Evolutionary conservation across 106 monocot genomes (phyloP).

Genomic region (Triglochin maritima): DNA sequence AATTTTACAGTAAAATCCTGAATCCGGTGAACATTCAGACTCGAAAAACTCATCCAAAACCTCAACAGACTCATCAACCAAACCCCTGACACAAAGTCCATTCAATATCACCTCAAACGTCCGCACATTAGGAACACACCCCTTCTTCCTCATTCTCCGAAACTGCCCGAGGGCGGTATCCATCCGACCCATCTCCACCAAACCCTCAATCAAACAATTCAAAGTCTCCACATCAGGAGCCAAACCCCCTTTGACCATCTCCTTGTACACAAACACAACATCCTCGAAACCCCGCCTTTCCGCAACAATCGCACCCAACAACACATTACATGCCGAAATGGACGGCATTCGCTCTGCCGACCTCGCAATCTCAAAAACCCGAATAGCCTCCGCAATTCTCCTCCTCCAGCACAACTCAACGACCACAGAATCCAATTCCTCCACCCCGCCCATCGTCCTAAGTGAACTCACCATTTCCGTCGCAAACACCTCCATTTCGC

Average conservation of each 20-base stretch:
- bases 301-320: conserved; percentile 23
- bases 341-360: conserved; percentile 11
- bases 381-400: conserved; percentile 18
- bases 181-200: conserved; percentile 26
- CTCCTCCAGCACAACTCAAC: conserved; percentile 16
- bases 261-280: conserved; percentile 64
- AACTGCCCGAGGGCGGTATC: conserved; percentile 51
- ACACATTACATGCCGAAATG: conserved; percentile 28
- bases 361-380: conserved; percentile 29
- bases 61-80: conserved; percentile 30
- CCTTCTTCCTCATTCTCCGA: conserved; percentile 43
- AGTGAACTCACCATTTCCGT: conserved; percentile 40
- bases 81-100: conserved; percentile 28
- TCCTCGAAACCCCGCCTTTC: conserved; percentile 15
- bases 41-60: conserved; percentile 44
- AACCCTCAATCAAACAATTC: conserved; percentile 40
- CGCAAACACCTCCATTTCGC: conserved; percentile 27
- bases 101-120: conserved; percentile 50
- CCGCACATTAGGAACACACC: conserved; percentile 34
- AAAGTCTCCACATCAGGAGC: conserved; percentile 50
- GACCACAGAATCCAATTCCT: conserved; percentile 16
- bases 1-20: conserved; percentile 20
- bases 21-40: conserved; percentile 18
- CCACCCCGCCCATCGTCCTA: background rate
- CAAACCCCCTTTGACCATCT: conserved; percentile 52